Evolutionary conservation across 2,329 filamentous ascomycete species (phyloP).

Genomic region (Penicillium capsulatum): DNA sequence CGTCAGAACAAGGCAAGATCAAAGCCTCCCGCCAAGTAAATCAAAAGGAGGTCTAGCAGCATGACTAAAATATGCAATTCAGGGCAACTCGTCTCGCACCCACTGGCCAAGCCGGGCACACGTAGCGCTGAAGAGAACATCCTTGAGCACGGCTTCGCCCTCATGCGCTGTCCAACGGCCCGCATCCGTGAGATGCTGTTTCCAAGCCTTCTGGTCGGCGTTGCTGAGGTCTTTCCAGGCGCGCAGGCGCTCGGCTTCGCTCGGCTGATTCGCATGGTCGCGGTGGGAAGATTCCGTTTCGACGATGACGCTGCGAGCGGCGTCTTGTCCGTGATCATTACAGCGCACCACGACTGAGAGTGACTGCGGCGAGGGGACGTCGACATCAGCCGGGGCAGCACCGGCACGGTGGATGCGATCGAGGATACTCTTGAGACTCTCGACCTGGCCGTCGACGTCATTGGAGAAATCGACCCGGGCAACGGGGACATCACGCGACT

Average conservation of each 20-base stretch:
- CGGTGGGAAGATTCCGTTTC: slow-evolving; percentile 15
- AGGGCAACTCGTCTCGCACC: slow-evolving; percentile 18
- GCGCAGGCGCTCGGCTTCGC: slow-evolving; percentile 19
- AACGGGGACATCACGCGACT: neutral
- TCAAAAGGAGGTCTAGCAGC: neutral
- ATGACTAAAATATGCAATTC: slow-evolving; percentile 1
- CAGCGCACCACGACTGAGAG: slow-evolving; percentile 26
- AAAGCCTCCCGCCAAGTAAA: slow-evolving; percentile 1
- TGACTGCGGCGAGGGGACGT: slow-evolving; percentile 7
- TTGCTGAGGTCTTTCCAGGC: slow-evolving; percentile 67
- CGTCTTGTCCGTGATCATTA: slow-evolving; percentile 10
- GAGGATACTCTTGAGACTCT: slow-evolving; percentile 25
- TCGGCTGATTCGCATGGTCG: slow-evolving; percentile 2
- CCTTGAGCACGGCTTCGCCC: slow-evolving; percentile 71
- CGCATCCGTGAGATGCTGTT: slow-evolving; percentile 60
- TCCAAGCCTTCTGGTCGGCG: slow-evolving; percentile 65
- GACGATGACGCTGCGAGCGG: slow-evolving; percentile 23
- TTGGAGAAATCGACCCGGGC: neutral
- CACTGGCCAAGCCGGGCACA: slow-evolving; percentile 15
- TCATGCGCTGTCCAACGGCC: slow-evolving; percentile 77
- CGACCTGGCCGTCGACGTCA: slow-evolving; percentile 2
- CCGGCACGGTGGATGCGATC: slow-evolving; percentile 22
- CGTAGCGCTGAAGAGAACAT: slow-evolving; percentile 71
- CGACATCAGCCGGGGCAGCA: slow-evolving; percentile 18
- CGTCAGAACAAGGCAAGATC: slow-evolving; percentile 7